These are phyloP conservation scores for Chenopodium berlandieri DNA, from an alignment of 148 eudicot species.

Conservation along the genomic window DNA sequence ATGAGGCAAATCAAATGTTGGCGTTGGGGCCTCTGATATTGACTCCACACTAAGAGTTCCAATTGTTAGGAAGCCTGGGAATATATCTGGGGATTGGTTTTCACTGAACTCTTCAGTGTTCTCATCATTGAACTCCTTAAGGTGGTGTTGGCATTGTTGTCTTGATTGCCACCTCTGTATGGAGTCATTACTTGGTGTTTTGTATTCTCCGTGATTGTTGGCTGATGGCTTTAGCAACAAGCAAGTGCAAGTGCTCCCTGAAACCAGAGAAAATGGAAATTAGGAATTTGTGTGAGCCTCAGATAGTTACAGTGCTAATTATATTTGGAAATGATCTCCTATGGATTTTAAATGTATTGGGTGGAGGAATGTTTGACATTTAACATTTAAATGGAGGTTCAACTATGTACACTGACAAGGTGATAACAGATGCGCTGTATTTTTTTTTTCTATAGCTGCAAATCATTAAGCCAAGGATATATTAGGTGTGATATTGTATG, in stretches of 20 bases:
- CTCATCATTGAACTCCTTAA: slow-evolving; percentile 6
- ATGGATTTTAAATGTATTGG: background rate
- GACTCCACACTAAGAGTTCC: slow-evolving; percentile 71
- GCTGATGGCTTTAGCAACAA: slow-evolving; percentile 34
- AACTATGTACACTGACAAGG: slow-evolving; percentile 5
- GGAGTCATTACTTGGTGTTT: slow-evolving; percentile 31
- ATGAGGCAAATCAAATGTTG: slow-evolving; percentile 41
- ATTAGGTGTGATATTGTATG: background rate
- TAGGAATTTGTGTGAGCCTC: background rate
- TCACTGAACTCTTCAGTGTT: slow-evolving; percentile 24
- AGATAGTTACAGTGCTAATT: background rate
- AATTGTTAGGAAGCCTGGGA: slow-evolving; percentile 66
- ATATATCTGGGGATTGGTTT: slow-evolving; percentile 36
- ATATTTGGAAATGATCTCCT: background rate
- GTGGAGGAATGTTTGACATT: background rate
- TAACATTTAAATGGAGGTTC: background rate
- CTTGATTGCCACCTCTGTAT: slow-evolving; percentile 28
- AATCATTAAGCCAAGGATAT: background rate
- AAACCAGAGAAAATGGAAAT: slow-evolving; percentile 15
- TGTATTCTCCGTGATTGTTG: slow-evolving; percentile 32
- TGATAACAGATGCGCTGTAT: background rate
- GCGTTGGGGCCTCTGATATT: slow-evolving; percentile 53
- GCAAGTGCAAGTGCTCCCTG: slow-evolving; percentile 39
- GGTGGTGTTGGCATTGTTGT: slow-evolving; percentile 19
- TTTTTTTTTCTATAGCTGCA: background rate